Base-by-base conservation (phyloP, 2,329 filamentous ascomycete genomes). In the Exserohilum rostratum region DNA sequence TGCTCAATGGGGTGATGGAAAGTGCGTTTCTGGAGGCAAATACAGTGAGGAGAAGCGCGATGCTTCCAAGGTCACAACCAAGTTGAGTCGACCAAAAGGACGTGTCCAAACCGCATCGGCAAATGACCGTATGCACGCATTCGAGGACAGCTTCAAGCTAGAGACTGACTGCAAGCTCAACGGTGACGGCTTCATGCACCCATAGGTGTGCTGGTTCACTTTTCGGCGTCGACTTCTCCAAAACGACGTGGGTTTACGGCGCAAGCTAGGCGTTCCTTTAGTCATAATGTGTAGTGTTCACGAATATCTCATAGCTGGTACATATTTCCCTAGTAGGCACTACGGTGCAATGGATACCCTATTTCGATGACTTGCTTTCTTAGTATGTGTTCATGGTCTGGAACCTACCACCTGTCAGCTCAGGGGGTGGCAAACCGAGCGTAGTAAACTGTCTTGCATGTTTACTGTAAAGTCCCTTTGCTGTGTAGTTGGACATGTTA, bases 131-230 rank as follows among this genome's bases (percentile, higher is more conserved):
- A 49, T 67, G 11, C 53, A 68, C 34, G 60, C 64, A 13, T 67
- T 73, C 17, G 65, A 69, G 52, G 46, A 62, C 30, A 71, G 53
- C 20, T 71, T 74, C 35, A 45, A 45, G 13, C 49, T 75, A 10
- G 58, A 70, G 59, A 75, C 73, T 3, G 56, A 70, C 17, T 67
- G 61, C 53, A 53, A 65, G 22, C 52, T 69, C 58, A 57, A 48
- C 13, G 64, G 60, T 25, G 65, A 73, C 48, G 73, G 73, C 2
- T 74, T 73, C 60, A 74, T 75, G 73, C 46, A 65, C 30, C 73
- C 73, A 13, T 75, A 61, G 35, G 15, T 13, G 9, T 37, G 15
- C 3, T 15, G 3, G 13, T 35, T n/a, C 18, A 13, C 18, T 15
- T 17, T 25, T 25, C 30, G 2, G 25, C n/a, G 15, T 13, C 1